A percentile compares a stretch with the other conserved stretches of the same genome.
These are phyloP conservation scores for Exophiala mesophila DNA, from an alignment of 2,329 filamentous ascomycete genomes.

Conservation along the genomic window DNA sequence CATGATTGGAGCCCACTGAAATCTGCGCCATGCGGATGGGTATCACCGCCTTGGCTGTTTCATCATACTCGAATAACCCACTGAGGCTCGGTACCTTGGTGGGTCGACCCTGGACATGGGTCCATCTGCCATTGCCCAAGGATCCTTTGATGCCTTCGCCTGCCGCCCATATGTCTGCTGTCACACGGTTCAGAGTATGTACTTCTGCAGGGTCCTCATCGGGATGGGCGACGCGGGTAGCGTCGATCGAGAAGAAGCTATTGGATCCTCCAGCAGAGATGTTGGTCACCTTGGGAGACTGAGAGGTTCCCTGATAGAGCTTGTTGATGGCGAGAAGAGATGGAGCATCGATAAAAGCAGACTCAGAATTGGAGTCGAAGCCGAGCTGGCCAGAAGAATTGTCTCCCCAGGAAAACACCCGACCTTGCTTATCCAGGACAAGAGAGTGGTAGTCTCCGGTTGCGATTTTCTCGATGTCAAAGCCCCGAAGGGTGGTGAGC, in stretches of 20 bases:
- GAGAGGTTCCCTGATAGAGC: constrained; percentile 64
- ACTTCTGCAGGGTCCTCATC: constrained; percentile 38
- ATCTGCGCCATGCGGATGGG: constrained; percentile 74
- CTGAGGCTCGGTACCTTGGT: constrained; percentile 79
- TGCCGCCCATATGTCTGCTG: constrained; percentile 78
- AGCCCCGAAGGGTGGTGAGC: constrained; percentile 64
- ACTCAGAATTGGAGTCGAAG: constrained; percentile 62
- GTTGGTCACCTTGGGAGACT: constrained; percentile 63
- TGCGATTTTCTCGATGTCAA: constrained; percentile 69
- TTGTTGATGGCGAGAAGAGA: constrained; percentile 64
- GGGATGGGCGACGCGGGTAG: constrained; percentile 53
- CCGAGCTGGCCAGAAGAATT: constrained; percentile 89
- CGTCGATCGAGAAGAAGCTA: constrained; percentile 82
- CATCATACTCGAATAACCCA: constrained; percentile 81
- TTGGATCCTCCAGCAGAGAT: constrained; percentile 83
- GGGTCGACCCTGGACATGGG: constrained; percentile 72
- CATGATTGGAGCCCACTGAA: constrained; percentile 74
- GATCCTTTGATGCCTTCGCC: constrained; percentile 80
- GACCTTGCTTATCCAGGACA: constrained; percentile 68
- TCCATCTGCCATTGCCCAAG: constrained; percentile 83
- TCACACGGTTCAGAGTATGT: constrained; percentile 51
- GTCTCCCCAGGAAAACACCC: constrained; percentile 83
- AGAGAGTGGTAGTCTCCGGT: constrained; percentile 83
- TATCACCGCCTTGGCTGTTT: constrained; percentile 59
- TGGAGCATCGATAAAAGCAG: constrained; percentile 63